Base-by-base conservation (phyloP, 2,329 filamentous ascomycete species). In the Penicillium oxalicum region DNA sequence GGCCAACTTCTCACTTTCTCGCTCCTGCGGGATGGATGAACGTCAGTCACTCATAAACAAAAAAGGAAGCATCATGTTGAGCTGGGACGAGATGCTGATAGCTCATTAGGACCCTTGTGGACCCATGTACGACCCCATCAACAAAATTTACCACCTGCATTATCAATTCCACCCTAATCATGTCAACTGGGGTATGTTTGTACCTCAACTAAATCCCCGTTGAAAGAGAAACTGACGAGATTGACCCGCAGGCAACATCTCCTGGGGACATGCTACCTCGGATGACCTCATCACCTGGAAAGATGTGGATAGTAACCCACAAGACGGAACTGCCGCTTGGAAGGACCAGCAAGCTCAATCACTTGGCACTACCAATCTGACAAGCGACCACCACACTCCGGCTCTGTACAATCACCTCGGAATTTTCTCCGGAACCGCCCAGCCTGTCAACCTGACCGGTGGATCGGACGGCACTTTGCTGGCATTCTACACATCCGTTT, bases 1-100 rank as follows among this genome's bases (percentile, higher is more conserved):
- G 52, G 33, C 50, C 52, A 11, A 44, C 45, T 28, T 52, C 52
- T 34, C 52, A 54, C 48, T 54, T 54, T 9, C 50, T 54, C 39
- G 52, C 52, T 5, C 52, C 52, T 4, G 40, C 52, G 11, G 52
- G 52, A 9, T 54, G 52, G 52, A 54, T 54, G 52, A 54, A 54
- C 45, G 52, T 54, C 43, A 12, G 47, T 4, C 12, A 29, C n/a
- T 3, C 6, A 35, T 13, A 3, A 36, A 9, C 4, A 1, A 26
- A 12, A 6, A 7, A 28, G 12, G 33, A n/a, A 43, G 9, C 12
- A 9, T 11, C 3, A 32, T 12, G 28, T 40, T n/a, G 9, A 40
- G 24, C n/a, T n/a, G 13, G 3, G n/a, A 34, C 11, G 4, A 41
- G 24, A 42, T 29, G 7, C 44, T 52, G 13, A 52, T 9, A 24